These are phyloP conservation scores for Triticum dicoccoides DNA, from an alignment of 176 grass and related monocot genomes.

Conservation along the genomic window DNA sequence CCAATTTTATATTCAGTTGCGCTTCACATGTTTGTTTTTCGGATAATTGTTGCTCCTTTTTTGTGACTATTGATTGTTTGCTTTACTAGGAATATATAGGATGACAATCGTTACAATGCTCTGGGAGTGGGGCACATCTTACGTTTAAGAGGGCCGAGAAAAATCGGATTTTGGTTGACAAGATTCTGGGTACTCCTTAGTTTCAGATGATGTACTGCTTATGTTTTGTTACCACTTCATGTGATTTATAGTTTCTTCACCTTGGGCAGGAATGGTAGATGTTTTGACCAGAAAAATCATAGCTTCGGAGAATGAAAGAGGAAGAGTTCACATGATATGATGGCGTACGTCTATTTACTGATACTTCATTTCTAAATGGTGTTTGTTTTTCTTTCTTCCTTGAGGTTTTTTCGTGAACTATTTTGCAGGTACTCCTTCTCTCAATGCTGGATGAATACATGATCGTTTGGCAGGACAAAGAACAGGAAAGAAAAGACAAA, in stretches of 20 bases:
- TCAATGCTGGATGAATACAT: constrained; percentile 80
- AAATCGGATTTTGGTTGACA: constrained; percentile 71
- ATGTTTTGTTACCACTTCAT: background rate
- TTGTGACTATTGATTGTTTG: too few species aligned
- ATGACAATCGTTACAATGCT: background rate
- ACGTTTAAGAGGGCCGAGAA: constrained; percentile 81
- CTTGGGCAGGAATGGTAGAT: constrained; percentile 69
- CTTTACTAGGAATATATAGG: too few species aligned
- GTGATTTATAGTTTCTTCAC: constrained; percentile 25
- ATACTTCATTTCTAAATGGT: background rate
- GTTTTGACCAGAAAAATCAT: constrained; percentile 58
- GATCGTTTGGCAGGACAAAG: constrained; percentile 74
- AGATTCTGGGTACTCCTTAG: constrained; percentile 69
- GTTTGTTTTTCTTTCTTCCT: constrained; percentile 6
- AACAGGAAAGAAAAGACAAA: constrained; percentile 70
- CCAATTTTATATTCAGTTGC: too few species aligned
- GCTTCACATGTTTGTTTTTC: background rate
- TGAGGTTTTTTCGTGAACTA: constrained; percentile 17
- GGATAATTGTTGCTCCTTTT: background rate
- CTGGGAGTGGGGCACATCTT: constrained; percentile 43
- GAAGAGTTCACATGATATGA: constrained; percentile 68
- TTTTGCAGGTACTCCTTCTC: constrained; percentile 61
- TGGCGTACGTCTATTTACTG: constrained; percentile 46
- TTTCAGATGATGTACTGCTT: background rate
- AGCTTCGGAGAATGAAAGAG: constrained; percentile 64